phyloP scores from a whole-genome alignment of 352 stramenopile species.

The Halophytophthora batemanensis region DNA sequence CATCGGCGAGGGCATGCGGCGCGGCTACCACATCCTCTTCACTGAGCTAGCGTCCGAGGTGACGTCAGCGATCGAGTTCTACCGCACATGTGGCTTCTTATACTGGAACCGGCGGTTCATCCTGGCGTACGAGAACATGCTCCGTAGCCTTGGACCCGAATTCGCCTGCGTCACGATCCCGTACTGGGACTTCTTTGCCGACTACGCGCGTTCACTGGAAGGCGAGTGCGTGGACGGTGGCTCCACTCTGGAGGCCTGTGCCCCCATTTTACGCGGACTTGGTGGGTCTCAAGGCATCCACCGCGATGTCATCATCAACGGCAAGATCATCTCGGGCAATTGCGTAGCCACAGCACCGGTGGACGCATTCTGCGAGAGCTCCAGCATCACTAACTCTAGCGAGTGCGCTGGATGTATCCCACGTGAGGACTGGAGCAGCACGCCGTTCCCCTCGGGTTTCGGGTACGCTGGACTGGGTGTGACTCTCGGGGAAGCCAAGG shows the following conservation, averaged over 20 bases:
- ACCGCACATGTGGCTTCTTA: conserved; percentile 42
- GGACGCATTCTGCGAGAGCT: conserved; percentile 43
- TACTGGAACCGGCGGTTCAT: conserved; percentile 54
- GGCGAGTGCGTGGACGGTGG: conserved; percentile 17
- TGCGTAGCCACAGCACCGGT: conserved; percentile 23
- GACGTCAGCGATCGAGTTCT: conserved; percentile 25
- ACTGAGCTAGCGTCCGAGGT: conserved; percentile 30
- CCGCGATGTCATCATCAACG: conserved; percentile 29
- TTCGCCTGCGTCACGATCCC: conserved; percentile 46
- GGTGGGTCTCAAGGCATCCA: conserved; percentile 24
- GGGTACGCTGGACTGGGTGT: conserved; percentile 27
- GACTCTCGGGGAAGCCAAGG: conserved; percentile 23
- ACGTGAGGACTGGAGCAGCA: conserved; percentile 29
- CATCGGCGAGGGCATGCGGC: conserved; percentile 23
- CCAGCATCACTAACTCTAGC: conserved; percentile 17
- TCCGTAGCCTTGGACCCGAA: conserved; percentile 30
- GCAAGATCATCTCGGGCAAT: conserved; percentile 14
- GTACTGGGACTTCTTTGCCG: conserved; percentile 60
- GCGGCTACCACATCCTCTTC: conserved; percentile 39
- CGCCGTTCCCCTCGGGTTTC: conserved; percentile 41
- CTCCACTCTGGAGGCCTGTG: conserved; percentile 31
- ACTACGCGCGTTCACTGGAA: conserved; percentile 32
- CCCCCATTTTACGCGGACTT: conserved; percentile 31
- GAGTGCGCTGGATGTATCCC: conserved; percentile 36
- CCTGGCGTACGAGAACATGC: conserved; percentile 54